phyloP scores from a whole-genome alignment of 2,329 filamentous ascomycete species.

The Pseudogymnoascus sp. region DNA sequence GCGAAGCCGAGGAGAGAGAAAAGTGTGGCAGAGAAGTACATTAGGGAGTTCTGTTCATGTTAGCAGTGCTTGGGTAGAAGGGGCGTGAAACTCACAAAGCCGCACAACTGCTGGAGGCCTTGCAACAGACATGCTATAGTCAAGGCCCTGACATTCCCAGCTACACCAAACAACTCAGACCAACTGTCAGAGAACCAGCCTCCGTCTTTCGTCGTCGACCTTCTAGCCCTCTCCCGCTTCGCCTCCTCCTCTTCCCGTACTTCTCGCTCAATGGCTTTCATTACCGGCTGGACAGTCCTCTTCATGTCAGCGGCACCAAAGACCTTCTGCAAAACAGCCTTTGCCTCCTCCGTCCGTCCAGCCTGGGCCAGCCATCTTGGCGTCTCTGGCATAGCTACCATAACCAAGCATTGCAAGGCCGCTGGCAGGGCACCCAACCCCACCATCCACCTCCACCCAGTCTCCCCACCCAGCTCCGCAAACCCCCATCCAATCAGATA shows the following conservation, averaged over 20 bases:
- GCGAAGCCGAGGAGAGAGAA: conserved; percentile 70
- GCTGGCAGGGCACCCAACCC: conserved; percentile 76
- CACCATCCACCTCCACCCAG: conserved; percentile 87
- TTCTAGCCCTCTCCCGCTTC: conserved; percentile 23
- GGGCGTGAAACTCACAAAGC: conserved; percentile 50
- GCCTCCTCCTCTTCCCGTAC: conserved; percentile 59
- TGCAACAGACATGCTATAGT: conserved; percentile 81
- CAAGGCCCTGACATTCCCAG: conserved; percentile 64
- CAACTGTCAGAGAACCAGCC: conserved; percentile 33
- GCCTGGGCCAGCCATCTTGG: conserved; percentile 77
- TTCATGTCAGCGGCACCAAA: conserved; percentile 42
- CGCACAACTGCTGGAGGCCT: conserved; percentile 79
- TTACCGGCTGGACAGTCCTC: conserved; percentile 46
- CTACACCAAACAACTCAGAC: conserved; percentile 46
- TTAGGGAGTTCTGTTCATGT: conserved; percentile 61
- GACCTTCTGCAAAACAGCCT: conserved; percentile 54
- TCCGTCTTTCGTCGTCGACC: conserved; percentile 11
- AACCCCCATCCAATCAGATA: conserved; percentile 76
- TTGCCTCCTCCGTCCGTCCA: conserved; percentile 53
- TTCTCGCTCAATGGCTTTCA: conserved; percentile 65
- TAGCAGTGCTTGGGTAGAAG: background rate
- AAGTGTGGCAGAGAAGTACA: conserved; percentile 85
- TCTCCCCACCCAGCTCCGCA: conserved; percentile 41
- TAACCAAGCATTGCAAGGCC: conserved; percentile 56
- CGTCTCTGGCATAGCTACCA: conserved; percentile 75